Evolutionary conservation across 306 rosid genomes (phyloP), one percentile per base, ranked within the genome.

Genomic region (Ziziphus jujuba): DNA sequence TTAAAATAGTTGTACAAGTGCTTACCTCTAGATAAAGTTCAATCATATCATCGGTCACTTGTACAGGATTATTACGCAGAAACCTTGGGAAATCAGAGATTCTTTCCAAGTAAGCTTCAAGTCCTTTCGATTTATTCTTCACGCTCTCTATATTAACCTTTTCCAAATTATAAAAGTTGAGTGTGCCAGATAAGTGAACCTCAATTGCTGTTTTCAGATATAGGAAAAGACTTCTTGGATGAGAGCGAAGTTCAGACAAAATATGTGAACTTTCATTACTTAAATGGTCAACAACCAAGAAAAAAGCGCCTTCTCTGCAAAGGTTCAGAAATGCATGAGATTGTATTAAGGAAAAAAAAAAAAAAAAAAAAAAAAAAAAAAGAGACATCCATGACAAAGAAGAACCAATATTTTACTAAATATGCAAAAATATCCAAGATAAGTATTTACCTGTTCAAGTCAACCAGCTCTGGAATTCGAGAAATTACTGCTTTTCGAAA

Each of bases 11-110:
- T 64, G 38, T 45, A 55, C 43, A 56, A 48, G 68, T 60, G 57
- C 88, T 84, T 82, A 90, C 98, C 97, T 90, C 87, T 67, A 93
- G 85, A 80, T 93, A 93, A 74, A 86, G 96, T 87, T 93, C 99
- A 77, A 87, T 82, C 75, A 88, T 84, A 80, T 93, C 92, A 71
- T 93, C 99, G 49, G 90, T 81, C 71, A 93, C 91, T 20, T 81
- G 70, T 71, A 85, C 82, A 28, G 97, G 87, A 83, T 77, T 90
- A 57, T 77, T 92, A 48, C 80, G 87, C 73, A 93, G 79, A 73
- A 81, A 79, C 83, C 88, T 90, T 43, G 99, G 95, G 66, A 88
- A 88, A 78, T 83, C 71, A 19, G 96, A 83, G 66, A 93, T 77
- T 72, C 65, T 88, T 73, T 88, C 91, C 74, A 88, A 75, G 86